Conservation (phyloP, 1,284 basidiomycete genomes). For the Ceraceosorus bombacis region DNA sequence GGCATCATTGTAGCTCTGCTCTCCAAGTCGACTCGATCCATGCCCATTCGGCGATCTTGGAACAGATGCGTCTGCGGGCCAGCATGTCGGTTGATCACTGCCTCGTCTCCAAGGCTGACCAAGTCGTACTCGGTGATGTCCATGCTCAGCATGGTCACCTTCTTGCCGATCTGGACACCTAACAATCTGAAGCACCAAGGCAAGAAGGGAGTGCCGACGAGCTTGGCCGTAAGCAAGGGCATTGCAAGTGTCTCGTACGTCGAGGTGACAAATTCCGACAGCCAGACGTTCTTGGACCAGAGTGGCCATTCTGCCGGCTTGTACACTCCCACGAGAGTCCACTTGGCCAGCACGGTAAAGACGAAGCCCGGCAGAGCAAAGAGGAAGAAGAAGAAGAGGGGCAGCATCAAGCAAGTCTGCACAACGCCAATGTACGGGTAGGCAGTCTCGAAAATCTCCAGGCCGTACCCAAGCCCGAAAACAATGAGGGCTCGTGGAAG, state of each 20-base stretch:
- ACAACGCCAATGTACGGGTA: conserved; percentile 3
- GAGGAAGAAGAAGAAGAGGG: conserved; percentile 8
- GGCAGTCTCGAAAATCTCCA: neutral
- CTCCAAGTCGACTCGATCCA: conserved; percentile 5
- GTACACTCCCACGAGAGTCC: conserved; percentile 10
- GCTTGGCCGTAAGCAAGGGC: neutral
- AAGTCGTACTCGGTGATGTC: conserved; percentile 14
- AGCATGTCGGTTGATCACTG: conserved; percentile 4
- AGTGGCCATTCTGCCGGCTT: conserved; percentile 9
- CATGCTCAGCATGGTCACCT: neutral
- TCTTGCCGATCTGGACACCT: conserved; percentile 9
- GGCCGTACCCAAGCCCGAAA: conserved; percentile 9
- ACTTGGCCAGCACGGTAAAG: conserved; percentile 8
- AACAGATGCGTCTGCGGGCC: conserved; percentile 13
- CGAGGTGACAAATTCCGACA: conserved; percentile 8
- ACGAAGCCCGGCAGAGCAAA: conserved; percentile 8
- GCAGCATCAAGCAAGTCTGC: conserved; percentile 5
- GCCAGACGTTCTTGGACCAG: conserved; percentile 11
- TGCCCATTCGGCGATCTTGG: conserved; percentile 8
- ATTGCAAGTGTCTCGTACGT: conserved; percentile 6
- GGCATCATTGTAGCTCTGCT: conserved; percentile 4
- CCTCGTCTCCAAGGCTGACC: conserved; percentile 10
- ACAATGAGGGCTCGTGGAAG: conserved; percentile 8
- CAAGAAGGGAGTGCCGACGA: conserved; percentile 10
- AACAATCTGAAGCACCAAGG: conserved; percentile 6